Evolutionary conservation across 2,329 filamentous ascomycete genomes (phyloP), one percentile per base, ranked within the genome.

Genomic region (Diaporthe sp.): DNA sequence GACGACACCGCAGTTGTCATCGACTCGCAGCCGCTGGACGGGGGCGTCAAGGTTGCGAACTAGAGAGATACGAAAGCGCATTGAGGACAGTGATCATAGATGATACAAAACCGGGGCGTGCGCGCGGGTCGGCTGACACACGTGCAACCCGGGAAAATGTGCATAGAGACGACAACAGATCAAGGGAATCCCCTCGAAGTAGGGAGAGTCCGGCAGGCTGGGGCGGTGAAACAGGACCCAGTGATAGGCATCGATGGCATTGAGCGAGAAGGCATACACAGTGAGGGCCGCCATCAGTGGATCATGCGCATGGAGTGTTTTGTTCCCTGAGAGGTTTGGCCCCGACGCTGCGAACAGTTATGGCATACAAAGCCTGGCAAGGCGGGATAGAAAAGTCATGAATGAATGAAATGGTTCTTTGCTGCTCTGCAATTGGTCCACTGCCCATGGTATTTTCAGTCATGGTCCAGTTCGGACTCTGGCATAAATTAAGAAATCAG

Each of bases 41-140:
- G 75, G 8, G 75, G 71, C 17, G 71, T 74, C 28, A 65, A 25
- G 17, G 63, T 76, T 49, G 71, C 71, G 61, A 74, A 76, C 31
- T 73, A 76, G 71, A 76, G 25, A 49, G 20, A 5, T 12, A 7
- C 2, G 12, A 22, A n/a, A 13, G 39, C 13, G 67, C 9, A n/a
- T 13, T 58, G 47, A 55, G 4, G 72, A 51, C 60, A 31, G 47
- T 12, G 42, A 65, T 20, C 31, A 67, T 57, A 57, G 49, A 67
- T 55, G 47, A 63, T 71, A 67, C n/a, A 47, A 42, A 12, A 15
- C n/a, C 17, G 47, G n/a, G 4, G n/a, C 22, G 4, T 20, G 47
- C 20, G 34, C 4, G 65, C 20, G 47, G 47, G 15, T 31, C 47
- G 13, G 31, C 44, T 39, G 63, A n/a, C 12, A 15, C 28, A 7